These are phyloP conservation scores for Dictyostelium brefeldianum DNA, from an alignment of 78 protist genomes.

Conservation along the genomic window DNA sequence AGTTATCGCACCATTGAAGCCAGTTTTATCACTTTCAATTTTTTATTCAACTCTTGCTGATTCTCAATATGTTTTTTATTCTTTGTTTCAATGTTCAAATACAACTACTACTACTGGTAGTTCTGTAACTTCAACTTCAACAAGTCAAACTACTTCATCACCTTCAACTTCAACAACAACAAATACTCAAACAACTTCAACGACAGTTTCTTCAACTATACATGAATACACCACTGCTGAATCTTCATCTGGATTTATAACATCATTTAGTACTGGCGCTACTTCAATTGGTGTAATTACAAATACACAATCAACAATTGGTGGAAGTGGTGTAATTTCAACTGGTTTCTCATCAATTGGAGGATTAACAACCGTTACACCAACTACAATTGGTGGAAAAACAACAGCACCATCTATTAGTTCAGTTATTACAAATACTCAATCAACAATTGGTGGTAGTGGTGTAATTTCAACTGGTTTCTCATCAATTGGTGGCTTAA, in stretches of 20 bases:
- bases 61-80: conserved; percentile 36
- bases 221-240: not conserved
- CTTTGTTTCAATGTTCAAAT: not conserved
- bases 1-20: not conserved
- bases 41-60: conserved; percentile 10
- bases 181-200: too few species aligned
- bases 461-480: not conserved
- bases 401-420: not conserved
- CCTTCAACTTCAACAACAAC: not conserved
- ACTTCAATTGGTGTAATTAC: not conserved
- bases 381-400: not conserved
- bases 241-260: not conserved
- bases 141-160: not conserved
- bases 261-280: too few species aligned
- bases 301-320: not conserved
- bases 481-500: not conserved
- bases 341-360: not conserved
- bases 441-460: not conserved
- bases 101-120: not conserved
- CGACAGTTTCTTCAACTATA: not conserved
- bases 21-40: not conserved
- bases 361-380: not conserved
- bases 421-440: not conserved
- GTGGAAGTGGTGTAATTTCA: not conserved
- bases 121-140: not conserved